These are phyloP conservation scores for Pelargonium myrrhifolium DNA, from an alignment of 441 rosid genomes.

Conservation along the genomic window DNA sequence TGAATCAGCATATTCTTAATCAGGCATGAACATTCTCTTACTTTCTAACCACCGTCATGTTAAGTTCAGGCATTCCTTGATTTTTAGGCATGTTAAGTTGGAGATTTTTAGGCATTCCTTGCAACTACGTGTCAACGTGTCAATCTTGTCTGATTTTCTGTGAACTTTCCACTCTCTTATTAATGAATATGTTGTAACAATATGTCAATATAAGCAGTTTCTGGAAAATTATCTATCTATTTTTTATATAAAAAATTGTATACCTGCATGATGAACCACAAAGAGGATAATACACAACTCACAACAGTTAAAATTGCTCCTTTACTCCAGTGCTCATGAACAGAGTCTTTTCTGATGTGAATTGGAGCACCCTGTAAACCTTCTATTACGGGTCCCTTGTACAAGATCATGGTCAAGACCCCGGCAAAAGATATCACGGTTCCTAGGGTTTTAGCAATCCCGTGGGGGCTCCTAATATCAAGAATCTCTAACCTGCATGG, in stretches of 20 bases:
- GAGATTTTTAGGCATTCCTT: too few relatives aligned
- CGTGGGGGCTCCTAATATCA: constrained; percentile 40
- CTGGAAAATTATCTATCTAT: background rate
- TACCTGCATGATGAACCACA: constrained; percentile 65
- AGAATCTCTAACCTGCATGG: constrained; percentile 42
- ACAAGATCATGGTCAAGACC: constrained; percentile 48
- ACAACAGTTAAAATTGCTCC: constrained; percentile 49
- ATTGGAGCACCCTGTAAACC: constrained; percentile 32
- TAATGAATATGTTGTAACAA: too few relatives aligned
- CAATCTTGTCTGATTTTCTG: too few relatives aligned
- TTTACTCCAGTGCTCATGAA: constrained; percentile 44
- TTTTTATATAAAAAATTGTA: background rate
- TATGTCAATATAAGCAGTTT: too few relatives aligned
- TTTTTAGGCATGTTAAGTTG: too few relatives aligned
- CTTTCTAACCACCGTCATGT: background rate
- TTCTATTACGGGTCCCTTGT: constrained; percentile 43
- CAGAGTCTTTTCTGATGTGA: constrained; percentile 23
- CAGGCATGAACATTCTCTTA: background rate
- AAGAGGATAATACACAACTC: constrained; percentile 53
- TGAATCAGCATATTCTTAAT: background rate
- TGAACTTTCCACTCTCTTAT: too few relatives aligned
- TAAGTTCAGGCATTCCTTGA: too few relatives aligned
- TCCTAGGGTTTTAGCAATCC: constrained; percentile 48
- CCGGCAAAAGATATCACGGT: constrained; percentile 43
- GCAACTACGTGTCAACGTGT: too few relatives aligned